Conservation (phyloP, 139 green algal genomes). For the Chlamydomonas incerta region DNA sequence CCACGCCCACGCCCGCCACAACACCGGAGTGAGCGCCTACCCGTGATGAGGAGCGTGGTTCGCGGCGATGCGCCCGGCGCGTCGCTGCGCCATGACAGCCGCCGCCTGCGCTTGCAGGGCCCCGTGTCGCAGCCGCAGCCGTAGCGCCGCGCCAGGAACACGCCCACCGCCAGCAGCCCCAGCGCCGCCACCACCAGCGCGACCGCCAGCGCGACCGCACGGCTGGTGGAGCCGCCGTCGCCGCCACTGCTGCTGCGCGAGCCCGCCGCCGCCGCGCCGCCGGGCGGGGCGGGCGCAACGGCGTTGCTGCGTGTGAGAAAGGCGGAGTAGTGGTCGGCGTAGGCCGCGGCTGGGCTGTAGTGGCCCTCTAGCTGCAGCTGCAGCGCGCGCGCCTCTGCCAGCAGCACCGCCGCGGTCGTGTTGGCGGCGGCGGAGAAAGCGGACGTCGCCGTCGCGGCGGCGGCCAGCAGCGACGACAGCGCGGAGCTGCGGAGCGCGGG, state of each 20-base stretch:
- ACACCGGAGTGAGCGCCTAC: no score
- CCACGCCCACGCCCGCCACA: no score
- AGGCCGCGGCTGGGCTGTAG: background rate
- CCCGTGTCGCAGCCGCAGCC: background rate
- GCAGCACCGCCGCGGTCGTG: background rate
- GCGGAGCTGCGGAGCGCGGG: background rate
- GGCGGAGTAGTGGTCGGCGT: background rate
- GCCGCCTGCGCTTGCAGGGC: background rate
- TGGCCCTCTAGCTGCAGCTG: background rate
- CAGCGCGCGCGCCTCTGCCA: background rate
- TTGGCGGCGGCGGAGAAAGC: background rate
- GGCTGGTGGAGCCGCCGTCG: background rate
- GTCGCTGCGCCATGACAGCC: background rate
- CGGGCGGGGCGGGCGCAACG: background rate
- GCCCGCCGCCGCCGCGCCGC: background rate
- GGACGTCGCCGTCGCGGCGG: background rate
- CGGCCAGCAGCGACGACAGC: background rate
- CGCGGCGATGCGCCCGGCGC: background rate
- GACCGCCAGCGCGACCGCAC: background rate
- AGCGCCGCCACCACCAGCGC: background rate
- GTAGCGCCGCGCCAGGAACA: background rate
- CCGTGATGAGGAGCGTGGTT: conserved; percentile 26
- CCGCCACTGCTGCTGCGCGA: background rate
- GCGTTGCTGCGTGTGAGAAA: background rate
- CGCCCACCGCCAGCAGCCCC: background rate